Base-by-base conservation (phyloP, 768 basidiomycete genomes). In the Leccinum barrowsii region DNA sequence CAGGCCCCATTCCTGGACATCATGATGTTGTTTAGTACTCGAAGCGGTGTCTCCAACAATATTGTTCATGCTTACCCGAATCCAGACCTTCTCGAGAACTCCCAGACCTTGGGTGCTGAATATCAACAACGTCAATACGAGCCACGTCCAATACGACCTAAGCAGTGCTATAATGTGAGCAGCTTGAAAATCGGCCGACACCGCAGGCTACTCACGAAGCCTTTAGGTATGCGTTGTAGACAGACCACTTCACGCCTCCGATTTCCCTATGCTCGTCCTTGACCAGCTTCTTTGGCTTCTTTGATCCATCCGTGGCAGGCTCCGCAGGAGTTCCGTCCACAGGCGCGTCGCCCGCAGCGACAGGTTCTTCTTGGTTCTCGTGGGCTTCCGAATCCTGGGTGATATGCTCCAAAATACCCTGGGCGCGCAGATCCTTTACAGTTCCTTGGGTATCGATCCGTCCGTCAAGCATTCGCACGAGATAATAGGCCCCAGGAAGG, bases 191-290 rank as follows among this genome's bases (percentile, higher is more conserved):
- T 19, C 4, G 19, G 37, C 35, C 34, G 32, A 49, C 22, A 44
- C 10, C 19, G 10, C 42, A 34, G 21, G 51, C 1, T 2, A 64
- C 72, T 55, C 30, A 89, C 86, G 88, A 87, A 17, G 85, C 87
- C 68, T 83, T 79, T 58, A 93, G 67, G 65, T 94, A 91, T 6
- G 82, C 76, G 12, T 84, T 81, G 58, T 87, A 87, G 32, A 86
- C 78, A 1, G 75, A 72, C 88, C 90, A 92, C 66, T 90, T 91
- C 30, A 95, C 92, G 37, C 86, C 85, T 0, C 93, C 94, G 2
- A 80, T 80, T 60, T 90, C 89, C 47, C 92, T 71, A 58, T 91
- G 86, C 67, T 94, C 92, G 50, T 93, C 92, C 67, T 92, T 86
- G 57, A 93, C 72, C 11, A 93, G 73, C 65, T 90, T 89, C 28